These are phyloP conservation scores for Kwoniella dendrophila DNA, from an alignment of 768 basidiomycete genomes.

Conservation along the genomic window DNA sequence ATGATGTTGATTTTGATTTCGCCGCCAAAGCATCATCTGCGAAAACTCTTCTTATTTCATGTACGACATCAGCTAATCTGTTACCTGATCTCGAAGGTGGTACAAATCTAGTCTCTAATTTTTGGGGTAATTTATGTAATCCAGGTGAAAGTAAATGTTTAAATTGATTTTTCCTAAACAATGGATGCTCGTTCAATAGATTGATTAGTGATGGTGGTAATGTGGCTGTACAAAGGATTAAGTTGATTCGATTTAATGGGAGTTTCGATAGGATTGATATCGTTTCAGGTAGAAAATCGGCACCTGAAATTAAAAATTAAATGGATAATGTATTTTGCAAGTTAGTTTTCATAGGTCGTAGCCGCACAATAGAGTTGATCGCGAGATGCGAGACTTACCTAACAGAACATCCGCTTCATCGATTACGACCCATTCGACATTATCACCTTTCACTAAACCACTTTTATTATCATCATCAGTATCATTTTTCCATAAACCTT, in stretches of 20 bases:
- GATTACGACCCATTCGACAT: conserved; percentile 83
- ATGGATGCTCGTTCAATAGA: conserved; percentile 59
- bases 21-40: conserved; percentile 56
- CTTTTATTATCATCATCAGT: conserved; percentile 23
- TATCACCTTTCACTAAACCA: conserved; percentile 64
- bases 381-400: conserved; percentile 62
- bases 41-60: conserved; percentile 73
- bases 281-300: conserved; percentile 79
- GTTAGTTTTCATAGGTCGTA: no score
- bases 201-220: conserved; percentile 68
- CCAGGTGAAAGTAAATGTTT: conserved; percentile 70
- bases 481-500: conserved; percentile 21
- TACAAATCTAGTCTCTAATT: conserved; percentile 72
- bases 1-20: no score
- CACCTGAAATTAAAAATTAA: no score
- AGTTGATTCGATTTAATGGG: conserved; percentile 63
- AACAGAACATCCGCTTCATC: conserved; percentile 92
- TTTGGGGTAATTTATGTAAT: conserved; percentile 74
- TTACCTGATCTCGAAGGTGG: conserved; percentile 73
- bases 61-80: conserved; percentile 76
- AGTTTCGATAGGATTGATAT: conserved; percentile 67
- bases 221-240: conserved; percentile 82
- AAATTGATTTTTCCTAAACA: conserved; percentile 36
- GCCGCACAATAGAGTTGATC: background rate
- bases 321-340: no score